These are phyloP conservation scores for Paecilomyces sp. DNA, from an alignment of 2,329 filamentous ascomycete species.

Conservation along the genomic window DNA sequence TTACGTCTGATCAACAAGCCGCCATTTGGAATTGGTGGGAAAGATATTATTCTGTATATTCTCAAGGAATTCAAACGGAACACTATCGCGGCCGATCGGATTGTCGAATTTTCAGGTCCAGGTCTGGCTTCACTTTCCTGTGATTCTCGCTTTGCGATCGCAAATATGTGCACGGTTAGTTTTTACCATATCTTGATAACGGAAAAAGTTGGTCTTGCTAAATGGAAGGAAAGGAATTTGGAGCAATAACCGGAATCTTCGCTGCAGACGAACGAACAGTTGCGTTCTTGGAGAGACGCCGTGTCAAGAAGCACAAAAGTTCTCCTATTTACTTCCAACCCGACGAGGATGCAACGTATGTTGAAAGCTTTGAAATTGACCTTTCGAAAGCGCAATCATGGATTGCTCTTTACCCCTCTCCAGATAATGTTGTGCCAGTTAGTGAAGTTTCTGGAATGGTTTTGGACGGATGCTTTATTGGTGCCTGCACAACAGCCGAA, in stretches of 20 bases:
- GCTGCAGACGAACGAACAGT: conserved; percentile 32
- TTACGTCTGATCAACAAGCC: conserved; percentile 36
- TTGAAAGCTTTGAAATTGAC: conserved; percentile 30
- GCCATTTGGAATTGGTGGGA: conserved; percentile 33
- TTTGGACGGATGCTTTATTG: conserved; percentile 41
- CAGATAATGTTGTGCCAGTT: conserved; percentile 39
- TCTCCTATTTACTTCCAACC: conserved; percentile 31
- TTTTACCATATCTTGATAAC: background rate
- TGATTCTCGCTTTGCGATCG: conserved; percentile 42
- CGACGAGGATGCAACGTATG: conserved; percentile 34
- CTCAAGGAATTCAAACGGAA: conserved; percentile 39
- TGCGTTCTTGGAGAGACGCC: conserved; percentile 26
- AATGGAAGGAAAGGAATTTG: conserved; percentile 28
- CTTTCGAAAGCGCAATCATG: conserved; percentile 30
- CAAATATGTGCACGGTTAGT: conserved; percentile 38
- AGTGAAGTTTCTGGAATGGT: conserved; percentile 20
- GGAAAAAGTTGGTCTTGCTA: background rate
- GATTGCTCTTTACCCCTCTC: conserved; percentile 36
- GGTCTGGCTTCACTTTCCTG: conserved; percentile 32
- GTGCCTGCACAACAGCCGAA: conserved; percentile 41
- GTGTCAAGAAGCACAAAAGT: conserved; percentile 23
- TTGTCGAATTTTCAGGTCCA: conserved; percentile 41
- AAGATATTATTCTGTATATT: conserved; percentile 42
- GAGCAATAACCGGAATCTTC: conserved; percentile 38
- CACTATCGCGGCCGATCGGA: conserved; percentile 37